phyloP scores from a whole-genome alignment of 2,329 filamentous ascomycete genomes.

The Fusarium miscanthi region DNA sequence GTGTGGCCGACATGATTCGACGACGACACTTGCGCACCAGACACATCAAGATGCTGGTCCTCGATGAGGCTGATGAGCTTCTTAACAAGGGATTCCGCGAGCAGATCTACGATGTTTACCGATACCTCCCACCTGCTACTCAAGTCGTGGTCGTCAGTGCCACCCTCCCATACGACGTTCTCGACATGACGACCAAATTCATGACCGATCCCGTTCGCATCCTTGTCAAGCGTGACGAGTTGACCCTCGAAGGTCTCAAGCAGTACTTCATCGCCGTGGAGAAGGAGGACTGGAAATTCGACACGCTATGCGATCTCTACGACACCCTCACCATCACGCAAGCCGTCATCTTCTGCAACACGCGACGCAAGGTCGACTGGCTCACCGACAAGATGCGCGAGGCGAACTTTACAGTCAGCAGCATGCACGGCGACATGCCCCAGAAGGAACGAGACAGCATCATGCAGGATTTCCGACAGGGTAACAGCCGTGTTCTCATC shows the following conservation, averaged over 20 bases:
- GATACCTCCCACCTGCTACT: slow-evolving; percentile 93
- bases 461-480: slow-evolving; percentile 98
- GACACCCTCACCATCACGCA: slow-evolving; percentile 98
- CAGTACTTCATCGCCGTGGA: slow-evolving; percentile 99
- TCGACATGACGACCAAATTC: slow-evolving; percentile 99
- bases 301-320: slow-evolving; percentile 98
- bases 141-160: slow-evolving; percentile 99
- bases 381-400: slow-evolving; percentile 99
- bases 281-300: slow-evolving; percentile 99
- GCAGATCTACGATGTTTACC: slow-evolving; percentile 99
- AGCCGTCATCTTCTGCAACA: slow-evolving; percentile 99
- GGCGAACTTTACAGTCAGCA: slow-evolving; percentile 97
- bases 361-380: slow-evolving; percentile 98
- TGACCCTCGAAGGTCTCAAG: slow-evolving; percentile 97
- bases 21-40: slow-evolving; percentile 67
- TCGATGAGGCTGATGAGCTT: slow-evolving; percentile 71
- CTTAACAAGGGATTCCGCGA: slow-evolving; percentile 96
- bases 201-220: slow-evolving; percentile 98
- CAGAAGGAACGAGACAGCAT: slow-evolving; percentile 98
- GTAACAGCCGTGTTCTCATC: slow-evolving; percentile 94
- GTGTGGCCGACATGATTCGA: slow-evolving; percentile 78
- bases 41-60: slow-evolving; percentile 73
- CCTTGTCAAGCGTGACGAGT: slow-evolving; percentile 96
- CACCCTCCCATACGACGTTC: slow-evolving; percentile 95
- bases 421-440: slow-evolving; percentile 99